These are phyloP conservation scores for Rubus parviflorus DNA, from an alignment of 306 rosid species.

Conservation along the genomic window DNA sequence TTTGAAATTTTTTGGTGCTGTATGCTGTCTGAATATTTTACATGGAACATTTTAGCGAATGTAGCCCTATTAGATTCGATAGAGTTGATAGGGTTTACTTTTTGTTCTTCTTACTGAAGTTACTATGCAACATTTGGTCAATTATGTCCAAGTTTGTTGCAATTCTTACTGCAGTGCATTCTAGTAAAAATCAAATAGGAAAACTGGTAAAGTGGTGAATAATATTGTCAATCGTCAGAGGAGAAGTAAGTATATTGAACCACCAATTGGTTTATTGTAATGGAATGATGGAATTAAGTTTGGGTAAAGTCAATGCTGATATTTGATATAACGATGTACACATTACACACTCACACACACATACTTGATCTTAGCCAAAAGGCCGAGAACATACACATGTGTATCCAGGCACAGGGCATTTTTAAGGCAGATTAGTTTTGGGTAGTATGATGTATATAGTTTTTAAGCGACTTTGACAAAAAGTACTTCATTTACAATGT, in stretches of 20 bases:
- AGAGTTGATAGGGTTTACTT: background rate
- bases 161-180: too few species aligned
- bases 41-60: constrained; percentile 1
- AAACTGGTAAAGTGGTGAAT: too few species aligned
- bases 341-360: background rate
- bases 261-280: background rate
- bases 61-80: background rate
- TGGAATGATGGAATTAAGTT: constrained; percentile 9
- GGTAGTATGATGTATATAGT: background rate
- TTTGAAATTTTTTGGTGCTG: background rate
- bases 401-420: background rate
- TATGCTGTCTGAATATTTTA: background rate
- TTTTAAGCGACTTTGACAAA: background rate
- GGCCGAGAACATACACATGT: background rate
- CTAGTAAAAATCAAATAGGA: background rate
- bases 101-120: background rate
- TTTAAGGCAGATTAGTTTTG: background rate
- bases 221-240: too few species aligned
- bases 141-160: background rate
- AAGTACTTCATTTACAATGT: background rate
- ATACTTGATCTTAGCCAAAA: background rate
- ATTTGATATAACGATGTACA: background rate
- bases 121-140: background rate
- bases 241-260: background rate
- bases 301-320: background rate